Evolutionary conservation across 1,284 basidiomycete genomes (phyloP).

Genomic region (Trametes sp.): DNA sequence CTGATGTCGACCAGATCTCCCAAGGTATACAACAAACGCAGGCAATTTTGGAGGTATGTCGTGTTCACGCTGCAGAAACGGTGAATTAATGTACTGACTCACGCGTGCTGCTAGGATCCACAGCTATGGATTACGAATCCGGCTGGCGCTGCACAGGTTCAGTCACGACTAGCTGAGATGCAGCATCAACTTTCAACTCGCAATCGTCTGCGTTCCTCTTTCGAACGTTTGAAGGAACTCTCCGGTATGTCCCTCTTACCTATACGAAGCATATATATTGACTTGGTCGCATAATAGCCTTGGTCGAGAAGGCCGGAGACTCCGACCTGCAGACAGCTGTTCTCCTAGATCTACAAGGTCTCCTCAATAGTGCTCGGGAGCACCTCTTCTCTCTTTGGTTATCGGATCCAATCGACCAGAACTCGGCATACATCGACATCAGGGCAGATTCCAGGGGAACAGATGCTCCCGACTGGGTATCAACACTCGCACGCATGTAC

Average conservation of each 20-base stretch:
- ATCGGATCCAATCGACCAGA: slow-evolving; percentile 27
- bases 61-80: too few relatives aligned
- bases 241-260: slow-evolving; percentile 10
- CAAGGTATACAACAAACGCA: slow-evolving; percentile 8
- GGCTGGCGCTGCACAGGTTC: slow-evolving; percentile 18
- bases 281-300: neutral
- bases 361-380: slow-evolving; percentile 19
- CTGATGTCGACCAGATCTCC: slow-evolving; percentile 10
- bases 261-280: neutral
- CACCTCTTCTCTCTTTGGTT: slow-evolving; percentile 28
- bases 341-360: slow-evolving; percentile 24
- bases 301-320: slow-evolving; percentile 16
- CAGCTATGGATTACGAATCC: slow-evolving; percentile 23
- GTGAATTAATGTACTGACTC: too few relatives aligned
- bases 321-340: slow-evolving; percentile 24
- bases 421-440: slow-evolving; percentile 32
- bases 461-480: slow-evolving; percentile 32
- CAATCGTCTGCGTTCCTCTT: slow-evolving; percentile 10
- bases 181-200: slow-evolving; percentile 25
- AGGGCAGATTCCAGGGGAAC: slow-evolving; percentile 26
- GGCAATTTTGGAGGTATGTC: slow-evolving; percentile 14
- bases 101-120: slow-evolving; percentile 14
- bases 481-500: slow-evolving; percentile 34
- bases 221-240: slow-evolving; percentile 21
- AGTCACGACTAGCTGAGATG: slow-evolving; percentile 21